Evolutionary conservation across 2,329 filamentous ascomycete genomes (phyloP).

Genomic region (Ophiosphaerella herpotricha): DNA sequence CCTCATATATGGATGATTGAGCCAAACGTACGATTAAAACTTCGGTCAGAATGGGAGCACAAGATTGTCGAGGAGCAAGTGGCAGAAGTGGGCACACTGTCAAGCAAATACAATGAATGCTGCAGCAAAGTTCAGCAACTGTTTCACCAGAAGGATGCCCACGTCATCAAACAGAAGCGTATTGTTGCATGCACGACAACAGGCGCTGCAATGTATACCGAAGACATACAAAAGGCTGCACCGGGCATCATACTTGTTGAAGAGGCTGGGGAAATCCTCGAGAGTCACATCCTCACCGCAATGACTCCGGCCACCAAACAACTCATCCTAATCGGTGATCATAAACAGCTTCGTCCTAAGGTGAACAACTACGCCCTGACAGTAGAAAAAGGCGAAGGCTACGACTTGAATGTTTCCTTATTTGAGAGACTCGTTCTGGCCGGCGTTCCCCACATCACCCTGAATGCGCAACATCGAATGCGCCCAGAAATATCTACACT

Average conservation of each 20-base stretch:
- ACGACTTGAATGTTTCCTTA: slow-evolving; percentile 68
- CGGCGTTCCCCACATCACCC: slow-evolving; percentile 58
- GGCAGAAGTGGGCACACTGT: slow-evolving; percentile 46
- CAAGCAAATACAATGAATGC: slow-evolving; percentile 49
- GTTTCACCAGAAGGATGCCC: slow-evolving; percentile 27
- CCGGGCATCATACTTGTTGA: slow-evolving; percentile 70
- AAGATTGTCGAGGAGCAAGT: slow-evolving; percentile 57
- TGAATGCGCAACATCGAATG: slow-evolving; percentile 70
- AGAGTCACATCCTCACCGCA: slow-evolving; percentile 68
- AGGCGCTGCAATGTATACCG: slow-evolving; percentile 65
- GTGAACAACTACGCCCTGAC: slow-evolving; percentile 64
- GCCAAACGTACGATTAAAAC: slow-evolving; percentile 39
- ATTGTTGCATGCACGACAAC: slow-evolving; percentile 76
- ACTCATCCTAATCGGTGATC: slow-evolving; percentile 72
- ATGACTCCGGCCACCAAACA: slow-evolving; percentile 62
- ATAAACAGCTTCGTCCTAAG: slow-evolving; percentile 73
- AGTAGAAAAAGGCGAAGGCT: slow-evolving; percentile 68
- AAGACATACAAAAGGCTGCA: slow-evolving; percentile 57
- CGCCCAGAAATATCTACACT: slow-evolving; percentile 68
- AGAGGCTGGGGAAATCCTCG: slow-evolving; percentile 75
- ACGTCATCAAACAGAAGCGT: slow-evolving; percentile 56
- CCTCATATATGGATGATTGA: slow-evolving; percentile 59
- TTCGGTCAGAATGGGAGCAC: slow-evolving; percentile 35
- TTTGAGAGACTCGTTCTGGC: slow-evolving; percentile 69
- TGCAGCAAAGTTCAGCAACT: slow-evolving; percentile 47